phyloP scores from a whole-genome alignment of 495 filamentous ascomycete species.

The Tuber calosporum region DNA sequence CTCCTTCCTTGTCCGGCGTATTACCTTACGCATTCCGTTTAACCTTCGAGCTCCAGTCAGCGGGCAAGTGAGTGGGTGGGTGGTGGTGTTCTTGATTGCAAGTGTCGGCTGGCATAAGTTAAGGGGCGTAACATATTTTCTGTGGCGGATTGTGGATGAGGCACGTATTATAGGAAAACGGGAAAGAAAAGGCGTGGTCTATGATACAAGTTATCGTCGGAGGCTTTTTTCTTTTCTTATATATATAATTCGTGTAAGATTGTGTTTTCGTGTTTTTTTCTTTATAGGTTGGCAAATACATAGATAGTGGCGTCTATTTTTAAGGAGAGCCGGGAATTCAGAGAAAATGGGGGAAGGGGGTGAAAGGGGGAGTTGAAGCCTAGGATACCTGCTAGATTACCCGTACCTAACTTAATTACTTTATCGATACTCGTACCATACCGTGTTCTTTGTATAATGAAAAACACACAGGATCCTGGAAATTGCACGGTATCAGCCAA shows the following conservation, averaged over 20 bases:
- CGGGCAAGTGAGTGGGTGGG: too few species aligned
- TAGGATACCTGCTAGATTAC: neutral
- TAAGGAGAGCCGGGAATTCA: neutral
- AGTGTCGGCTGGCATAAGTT: neutral
- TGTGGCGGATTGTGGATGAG: neutral
- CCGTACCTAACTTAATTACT: neutral
- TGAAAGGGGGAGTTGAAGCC: neutral
- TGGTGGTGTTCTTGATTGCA: neutral
- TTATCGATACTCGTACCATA: neutral
- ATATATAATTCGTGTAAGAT: neutral
- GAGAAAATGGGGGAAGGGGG: neutral
- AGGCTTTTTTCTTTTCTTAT: neutral
- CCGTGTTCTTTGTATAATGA: neutral
- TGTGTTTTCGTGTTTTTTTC: neutral
- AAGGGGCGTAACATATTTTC: neutral
- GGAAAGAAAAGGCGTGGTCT: neutral
- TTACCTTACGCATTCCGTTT: neutral
- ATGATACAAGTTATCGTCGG: neutral
- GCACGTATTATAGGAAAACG: neutral
- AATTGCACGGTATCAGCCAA: neutral
- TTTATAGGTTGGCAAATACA: neutral
- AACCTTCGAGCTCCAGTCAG: neutral
- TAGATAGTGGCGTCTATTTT: neutral
- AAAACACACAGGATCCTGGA: neutral
- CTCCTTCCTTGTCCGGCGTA: neutral